phyloP scores from a whole-genome alignment of 2,329 filamentous ascomycete species.

The Aureobasidium leucospermi region DNA sequence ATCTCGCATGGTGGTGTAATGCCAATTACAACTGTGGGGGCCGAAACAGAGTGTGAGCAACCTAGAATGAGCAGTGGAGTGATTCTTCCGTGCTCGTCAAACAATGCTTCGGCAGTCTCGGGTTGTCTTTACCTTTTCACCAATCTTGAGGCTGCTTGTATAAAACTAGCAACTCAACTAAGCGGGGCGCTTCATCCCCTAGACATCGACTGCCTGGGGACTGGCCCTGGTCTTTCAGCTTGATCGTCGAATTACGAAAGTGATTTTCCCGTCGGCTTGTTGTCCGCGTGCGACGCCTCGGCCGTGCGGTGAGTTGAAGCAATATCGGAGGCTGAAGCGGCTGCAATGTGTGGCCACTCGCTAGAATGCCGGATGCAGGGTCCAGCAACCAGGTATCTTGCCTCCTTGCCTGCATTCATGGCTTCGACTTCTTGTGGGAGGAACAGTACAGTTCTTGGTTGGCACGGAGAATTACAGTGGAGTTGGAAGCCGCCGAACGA shows the following conservation, averaged over 20 bases:
- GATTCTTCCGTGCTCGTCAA: neutral
- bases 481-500: neutral
- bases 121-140: neutral
- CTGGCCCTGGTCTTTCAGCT: neutral
- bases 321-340: neutral
- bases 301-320: neutral
- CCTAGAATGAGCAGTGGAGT: neutral
- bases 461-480: neutral
- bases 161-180: neutral
- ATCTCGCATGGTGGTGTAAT: neutral
- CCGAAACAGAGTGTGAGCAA: neutral
- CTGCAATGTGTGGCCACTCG: neutral
- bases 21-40: slow-evolving; percentile 1
- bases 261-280: neutral
- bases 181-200: neutral
- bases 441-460: neutral
- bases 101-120: neutral
- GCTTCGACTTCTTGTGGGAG: neutral
- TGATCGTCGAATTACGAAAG: neutral
- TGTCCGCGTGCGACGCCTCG: neutral
- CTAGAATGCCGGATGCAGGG: neutral
- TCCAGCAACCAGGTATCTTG: neutral
- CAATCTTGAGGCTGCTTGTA: neutral
- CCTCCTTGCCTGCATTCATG: neutral
- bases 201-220: neutral